Evolutionary conservation across 2,329 filamentous ascomycete genomes (phyloP).

Genomic region (Cadophora luteo-olivacea): DNA sequence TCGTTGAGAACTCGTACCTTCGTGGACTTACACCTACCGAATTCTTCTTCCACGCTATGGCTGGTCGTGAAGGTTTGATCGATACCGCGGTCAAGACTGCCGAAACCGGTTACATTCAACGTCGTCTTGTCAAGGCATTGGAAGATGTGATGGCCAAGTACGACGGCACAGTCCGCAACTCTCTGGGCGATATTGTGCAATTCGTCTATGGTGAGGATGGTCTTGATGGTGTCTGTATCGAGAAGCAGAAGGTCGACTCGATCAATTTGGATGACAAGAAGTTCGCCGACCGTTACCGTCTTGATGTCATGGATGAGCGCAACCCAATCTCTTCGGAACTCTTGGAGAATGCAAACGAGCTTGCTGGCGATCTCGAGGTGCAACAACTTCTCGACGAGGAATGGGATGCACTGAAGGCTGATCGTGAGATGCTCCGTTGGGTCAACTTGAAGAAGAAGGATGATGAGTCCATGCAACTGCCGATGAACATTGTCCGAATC

Average conservation of each 20-base stretch:
- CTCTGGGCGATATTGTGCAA: constrained; percentile 92
- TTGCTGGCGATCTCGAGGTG: constrained; percentile 84
- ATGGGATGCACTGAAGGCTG: constrained; percentile 77
- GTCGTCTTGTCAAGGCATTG: constrained; percentile 95
- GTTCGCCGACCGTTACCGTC: constrained; percentile 81
- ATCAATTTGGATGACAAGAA: constrained; percentile 79
- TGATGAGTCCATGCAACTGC: constrained; percentile 87
- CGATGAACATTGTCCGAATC: constrained; percentile 89
- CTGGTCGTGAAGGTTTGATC: constrained; percentile 98
- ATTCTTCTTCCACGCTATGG: constrained; percentile 99
- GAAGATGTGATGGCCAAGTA: constrained; percentile 98
- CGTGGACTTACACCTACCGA: constrained; percentile 93
- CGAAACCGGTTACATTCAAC: constrained; percentile 98
- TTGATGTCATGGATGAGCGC: constrained; percentile 81
- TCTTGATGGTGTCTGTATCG: constrained; percentile 90
- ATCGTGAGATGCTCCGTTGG: constrained; percentile 75
- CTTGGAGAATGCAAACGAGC: constrained; percentile 85
- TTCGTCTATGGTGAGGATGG: constrained; percentile 98
- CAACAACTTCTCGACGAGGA: constrained; percentile 89
- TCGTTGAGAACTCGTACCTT: constrained; percentile 98
- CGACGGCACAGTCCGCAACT: constrained; percentile 96
- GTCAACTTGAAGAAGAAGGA: constrained; percentile 74
- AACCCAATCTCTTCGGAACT: constrained; percentile 68
- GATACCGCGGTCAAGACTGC: constrained; percentile 99
- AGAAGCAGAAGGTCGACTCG: constrained; percentile 88